A percentile compares a stretch with the other conserved stretches of the same genome.
These are phyloP conservation scores for Cupressus sempervirens DNA, from an alignment of 75 land plant genomes.

Conservation along the genomic window DNA sequence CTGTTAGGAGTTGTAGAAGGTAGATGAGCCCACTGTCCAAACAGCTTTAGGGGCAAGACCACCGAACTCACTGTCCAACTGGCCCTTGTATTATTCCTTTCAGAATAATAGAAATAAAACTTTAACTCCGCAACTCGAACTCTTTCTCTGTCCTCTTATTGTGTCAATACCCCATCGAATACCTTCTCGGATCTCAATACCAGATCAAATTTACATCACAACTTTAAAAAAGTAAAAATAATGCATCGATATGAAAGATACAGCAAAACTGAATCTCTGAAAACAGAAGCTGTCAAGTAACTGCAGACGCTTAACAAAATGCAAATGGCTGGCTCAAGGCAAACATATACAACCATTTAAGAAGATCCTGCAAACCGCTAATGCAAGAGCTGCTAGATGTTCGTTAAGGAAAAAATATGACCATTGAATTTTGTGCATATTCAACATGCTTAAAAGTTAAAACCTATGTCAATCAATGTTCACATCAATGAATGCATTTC, in stretches of 20 bases:
- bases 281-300: background rate
- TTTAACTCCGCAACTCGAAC: too few species aligned
- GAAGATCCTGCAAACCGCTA: background rate
- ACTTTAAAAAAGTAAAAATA: background rate
- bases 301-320: background rate
- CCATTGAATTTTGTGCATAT: background rate
- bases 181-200: too few species aligned
- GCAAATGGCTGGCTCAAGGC: background rate
- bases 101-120: too few species aligned
- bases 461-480: background rate
- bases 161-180: too few species aligned
- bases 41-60: too few species aligned
- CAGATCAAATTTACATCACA: too few species aligned
- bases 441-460: constrained; percentile 1
- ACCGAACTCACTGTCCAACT: too few species aligned
- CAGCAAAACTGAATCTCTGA: background rate
- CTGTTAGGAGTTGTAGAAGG: too few species aligned
- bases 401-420: background rate
- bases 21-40: too few species aligned
- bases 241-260: background rate
- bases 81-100: too few species aligned
- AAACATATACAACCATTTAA: background rate
- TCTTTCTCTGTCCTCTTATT: too few species aligned
- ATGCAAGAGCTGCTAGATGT: background rate
- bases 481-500: background rate